Evolutionary conservation across 148 eudicot genomes (phyloP).

Genomic region (Beta vulgaris): DNA sequence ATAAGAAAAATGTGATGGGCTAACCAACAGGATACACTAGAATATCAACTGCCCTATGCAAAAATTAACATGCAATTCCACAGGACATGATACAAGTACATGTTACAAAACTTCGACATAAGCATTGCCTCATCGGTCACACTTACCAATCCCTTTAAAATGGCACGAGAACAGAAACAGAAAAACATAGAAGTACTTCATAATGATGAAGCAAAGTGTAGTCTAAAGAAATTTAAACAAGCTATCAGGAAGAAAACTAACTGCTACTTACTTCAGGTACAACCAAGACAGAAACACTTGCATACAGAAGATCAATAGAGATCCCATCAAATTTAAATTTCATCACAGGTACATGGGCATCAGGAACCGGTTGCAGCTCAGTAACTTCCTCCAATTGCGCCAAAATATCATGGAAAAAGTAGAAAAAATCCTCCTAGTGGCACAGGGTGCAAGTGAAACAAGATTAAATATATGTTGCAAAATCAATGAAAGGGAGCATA

Average conservation of each 20-base stretch:
- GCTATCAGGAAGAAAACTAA: background rate
- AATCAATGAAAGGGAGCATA: background rate
- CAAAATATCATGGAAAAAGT: constrained; percentile 45
- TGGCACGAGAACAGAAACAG: background rate
- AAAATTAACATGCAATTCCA: background rate
- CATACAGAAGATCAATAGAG: constrained; percentile 80
- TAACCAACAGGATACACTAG: background rate
- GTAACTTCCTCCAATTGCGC: constrained; percentile 70
- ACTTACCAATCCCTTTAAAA: too few relatives aligned
- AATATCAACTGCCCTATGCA: too few relatives aligned
- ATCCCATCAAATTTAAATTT: constrained; percentile 77
- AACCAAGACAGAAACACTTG: constrained; percentile 63
- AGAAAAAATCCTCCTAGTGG: constrained; percentile 67
- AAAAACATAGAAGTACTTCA: background rate
- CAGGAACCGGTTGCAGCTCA: constrained; percentile 80
- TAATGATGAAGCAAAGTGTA: background rate
- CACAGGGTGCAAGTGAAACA: background rate
- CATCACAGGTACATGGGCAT: constrained; percentile 92
- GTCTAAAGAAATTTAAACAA: background rate
- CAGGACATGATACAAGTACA: background rate
- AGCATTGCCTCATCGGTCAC: background rate
- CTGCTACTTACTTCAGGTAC: constrained; percentile 71
- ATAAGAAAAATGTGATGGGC: background rate
- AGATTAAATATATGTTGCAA: background rate
- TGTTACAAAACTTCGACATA: background rate